Conservation (phyloP, 2,329 filamentous ascomycete genomes). For the Colletotrichum sp. region DNA sequence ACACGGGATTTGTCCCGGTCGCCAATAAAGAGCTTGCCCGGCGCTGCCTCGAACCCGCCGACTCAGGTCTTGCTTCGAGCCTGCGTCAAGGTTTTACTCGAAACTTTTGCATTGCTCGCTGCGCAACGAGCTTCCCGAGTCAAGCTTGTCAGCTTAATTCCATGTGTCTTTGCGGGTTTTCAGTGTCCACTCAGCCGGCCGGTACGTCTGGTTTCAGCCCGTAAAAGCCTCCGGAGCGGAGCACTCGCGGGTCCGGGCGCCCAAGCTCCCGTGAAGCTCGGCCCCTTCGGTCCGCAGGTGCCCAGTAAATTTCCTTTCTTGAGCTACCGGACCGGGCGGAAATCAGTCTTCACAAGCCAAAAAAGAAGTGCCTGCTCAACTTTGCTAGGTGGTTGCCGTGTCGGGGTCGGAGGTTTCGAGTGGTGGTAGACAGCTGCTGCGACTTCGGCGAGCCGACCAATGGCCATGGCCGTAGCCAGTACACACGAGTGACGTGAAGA, state of each 20-base stretch:
- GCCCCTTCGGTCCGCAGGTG: not conserved
- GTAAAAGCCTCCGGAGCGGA: not conserved
- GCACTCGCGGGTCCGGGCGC: not conserved
- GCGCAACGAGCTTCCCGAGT: not conserved
- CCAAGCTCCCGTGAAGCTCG: not conserved
- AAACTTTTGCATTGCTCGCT: not conserved
- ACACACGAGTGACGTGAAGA: not conserved
- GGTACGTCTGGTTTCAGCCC: not conserved
- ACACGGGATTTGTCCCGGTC: not conserved
- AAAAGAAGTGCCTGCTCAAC: not conserved
- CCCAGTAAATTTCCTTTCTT: not conserved
- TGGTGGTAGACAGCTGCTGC: not conserved
- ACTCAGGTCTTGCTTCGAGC: not conserved
- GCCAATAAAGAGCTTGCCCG: not conserved
- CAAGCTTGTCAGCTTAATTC: not conserved
- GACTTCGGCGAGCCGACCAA: not conserved
- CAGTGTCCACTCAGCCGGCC: not conserved
- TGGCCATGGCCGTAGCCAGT: not conserved
- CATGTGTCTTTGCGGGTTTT: not conserved
- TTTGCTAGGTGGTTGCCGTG: not conserved
- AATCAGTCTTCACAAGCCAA: not conserved
- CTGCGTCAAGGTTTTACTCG: not conserved
- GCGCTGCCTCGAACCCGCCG: not conserved
- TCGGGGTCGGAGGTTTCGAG: not conserved
- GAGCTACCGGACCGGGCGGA: not conserved